Evolutionary conservation across 78 protist species (phyloP), one percentile per base, ranked within the genome.

Genomic region (Dictyostelium capitatum): DNA sequence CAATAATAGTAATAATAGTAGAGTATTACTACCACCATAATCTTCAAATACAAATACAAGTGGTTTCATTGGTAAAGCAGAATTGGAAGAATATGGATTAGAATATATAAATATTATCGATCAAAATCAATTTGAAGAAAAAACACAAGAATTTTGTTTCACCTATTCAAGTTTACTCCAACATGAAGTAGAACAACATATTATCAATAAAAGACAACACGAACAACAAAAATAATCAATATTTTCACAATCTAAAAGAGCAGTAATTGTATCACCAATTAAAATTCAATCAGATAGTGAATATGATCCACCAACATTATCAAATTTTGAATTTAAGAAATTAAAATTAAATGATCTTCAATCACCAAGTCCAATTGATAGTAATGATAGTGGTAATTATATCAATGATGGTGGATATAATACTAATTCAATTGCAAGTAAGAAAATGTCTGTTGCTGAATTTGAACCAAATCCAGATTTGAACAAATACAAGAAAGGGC

Each of bases 401-500:
- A 19, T 8, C 19, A 57, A n/a, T 54, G 9, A n/a, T n/a, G 9
- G n/a, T 19, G 6, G n/a, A 2, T 3, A 59, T 20, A 59, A 9
- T 59, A n/a, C 23, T 12, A n/a, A n/a, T n/a, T n/a, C n/a, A n/a
- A 11, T 28, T 14, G 46, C 74, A 65, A 65, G 23, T 59, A 59
- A 65, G 47, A 65, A 32, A 23, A 65, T 65, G 74, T 65, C 74
- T 28, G 28, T 65, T 12, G 23, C 28, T 28, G 74, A 65, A 28
- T 65, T 65, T 30, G 14, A 19, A 6, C 48, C 23, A 65, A 12
- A n/a, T 30, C 47, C 19, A 57, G 12, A 41, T 14, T 81, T 32
- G 64, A 82, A 65, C 64, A 81, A 30, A 67, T 67, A 15, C 67
- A 67, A 51, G 89, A 81, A 43, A 78, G 67, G 47, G 2, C 50